Evolutionary conservation across 2,329 filamentous ascomycete species (phyloP).

Genomic region (Botryotinia narcissicola): DNA sequence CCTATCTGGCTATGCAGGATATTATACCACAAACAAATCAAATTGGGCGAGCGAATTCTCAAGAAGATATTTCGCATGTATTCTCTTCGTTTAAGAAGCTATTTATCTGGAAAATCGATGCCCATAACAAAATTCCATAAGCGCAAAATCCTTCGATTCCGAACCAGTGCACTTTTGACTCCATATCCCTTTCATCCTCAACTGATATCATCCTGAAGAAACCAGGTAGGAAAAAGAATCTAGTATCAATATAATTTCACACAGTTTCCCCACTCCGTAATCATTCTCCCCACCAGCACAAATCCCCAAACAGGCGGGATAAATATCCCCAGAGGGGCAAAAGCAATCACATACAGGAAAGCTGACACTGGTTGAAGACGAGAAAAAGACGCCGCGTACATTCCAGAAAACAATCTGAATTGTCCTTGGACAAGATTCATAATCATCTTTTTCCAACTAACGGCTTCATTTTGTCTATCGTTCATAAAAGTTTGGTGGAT

Average conservation of each 20-base stretch:
- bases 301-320: background rate
- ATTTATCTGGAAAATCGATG: background rate
- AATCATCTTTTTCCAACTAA: background rate
- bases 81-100: background rate
- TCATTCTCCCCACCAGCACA: conserved; percentile 5
- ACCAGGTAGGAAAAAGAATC: background rate
- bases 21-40: background rate
- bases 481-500: no score
- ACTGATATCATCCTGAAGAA: background rate
- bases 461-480: background rate
- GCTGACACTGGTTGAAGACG: accelerated
- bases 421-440: no score
- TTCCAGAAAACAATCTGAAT: no score
- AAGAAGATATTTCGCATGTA: accelerated
- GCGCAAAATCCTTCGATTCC: no score
- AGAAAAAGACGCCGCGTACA: no score
- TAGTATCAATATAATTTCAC: background rate
- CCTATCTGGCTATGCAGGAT: background rate
- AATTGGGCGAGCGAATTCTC: background rate
- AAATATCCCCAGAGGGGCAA: background rate
- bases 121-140: background rate
- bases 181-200: background rate
- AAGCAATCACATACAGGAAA: background rate
- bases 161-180: background rate
- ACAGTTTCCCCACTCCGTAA: background rate